Conservation (phyloP, 306 rosid species). For the Dryas drummondii region DNA sequence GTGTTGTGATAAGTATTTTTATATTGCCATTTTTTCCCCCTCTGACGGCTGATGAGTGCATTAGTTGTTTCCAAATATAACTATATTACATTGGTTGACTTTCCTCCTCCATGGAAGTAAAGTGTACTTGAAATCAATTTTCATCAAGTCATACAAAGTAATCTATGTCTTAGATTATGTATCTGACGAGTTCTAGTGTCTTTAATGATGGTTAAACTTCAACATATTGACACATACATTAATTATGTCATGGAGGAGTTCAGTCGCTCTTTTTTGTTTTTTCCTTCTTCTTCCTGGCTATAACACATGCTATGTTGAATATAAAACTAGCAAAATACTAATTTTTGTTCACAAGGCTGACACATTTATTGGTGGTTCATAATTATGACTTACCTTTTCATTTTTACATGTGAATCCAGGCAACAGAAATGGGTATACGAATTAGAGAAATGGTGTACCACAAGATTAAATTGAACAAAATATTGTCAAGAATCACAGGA, state of each 20-base stretch:
- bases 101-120: background rate
- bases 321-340: background rate
- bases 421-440: constrained; percentile 71
- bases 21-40: background rate
- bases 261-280: background rate
- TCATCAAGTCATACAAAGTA: background rate
- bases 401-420: constrained; percentile 44
- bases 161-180: background rate
- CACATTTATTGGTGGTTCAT: constrained; percentile 10
- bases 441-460: constrained; percentile 83
- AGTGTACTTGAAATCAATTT: background rate
- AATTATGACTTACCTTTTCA: background rate
- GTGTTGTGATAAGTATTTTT: background rate
- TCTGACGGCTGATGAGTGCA: background rate
- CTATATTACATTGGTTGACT: background rate
- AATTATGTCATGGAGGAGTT: background rate
- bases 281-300: background rate
- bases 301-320: background rate
- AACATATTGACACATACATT: background rate
- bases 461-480: constrained; percentile 85
- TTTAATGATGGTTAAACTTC: background rate
- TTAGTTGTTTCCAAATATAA: background rate
- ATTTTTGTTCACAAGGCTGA: background rate
- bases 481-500: constrained; percentile 77
- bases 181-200: background rate